These are phyloP conservation scores for Protea cynaroides DNA, from an alignment of 164 flowering plant genomes.

Conservation along the genomic window DNA sequence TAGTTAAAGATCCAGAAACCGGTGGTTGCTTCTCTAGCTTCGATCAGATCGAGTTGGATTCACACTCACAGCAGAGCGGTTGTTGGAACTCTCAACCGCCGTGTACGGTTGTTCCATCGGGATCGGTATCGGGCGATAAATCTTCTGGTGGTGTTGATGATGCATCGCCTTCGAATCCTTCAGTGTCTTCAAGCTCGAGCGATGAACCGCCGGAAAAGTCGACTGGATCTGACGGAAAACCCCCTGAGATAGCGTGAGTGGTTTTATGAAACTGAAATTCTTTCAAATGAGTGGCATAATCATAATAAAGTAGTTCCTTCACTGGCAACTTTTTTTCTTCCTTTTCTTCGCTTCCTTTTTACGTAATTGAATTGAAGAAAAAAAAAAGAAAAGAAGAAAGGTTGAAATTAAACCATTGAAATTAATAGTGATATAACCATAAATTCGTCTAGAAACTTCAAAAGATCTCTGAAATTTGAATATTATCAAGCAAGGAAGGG, in stretches of 20 bases:
- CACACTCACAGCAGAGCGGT: too few relatives aligned
- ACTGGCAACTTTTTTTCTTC: not conserved
- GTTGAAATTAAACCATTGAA: too few relatives aligned
- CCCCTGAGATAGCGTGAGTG: slow-evolving; percentile 69
- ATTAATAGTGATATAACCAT: too few relatives aligned
- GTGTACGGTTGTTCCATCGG: not conserved
- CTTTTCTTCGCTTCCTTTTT: not conserved
- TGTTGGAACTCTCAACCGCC: not conserved
- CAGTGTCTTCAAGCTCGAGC: slow-evolving; percentile 59
- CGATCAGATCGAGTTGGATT: slow-evolving; percentile 13
- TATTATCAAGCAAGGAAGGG: not conserved
- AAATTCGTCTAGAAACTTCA: too few relatives aligned
- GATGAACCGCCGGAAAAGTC: slow-evolving; percentile 63
- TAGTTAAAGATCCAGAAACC: not conserved
- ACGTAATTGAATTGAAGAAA: not conserved
- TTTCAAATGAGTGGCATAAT: slow-evolving; percentile 8
- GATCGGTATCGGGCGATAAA: slow-evolving; percentile 13
- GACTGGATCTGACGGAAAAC: slow-evolving; percentile 41
- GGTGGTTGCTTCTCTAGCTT: slow-evolving; percentile 3
- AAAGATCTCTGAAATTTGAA: too few relatives aligned
- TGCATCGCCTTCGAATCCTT: slow-evolving; percentile 24
- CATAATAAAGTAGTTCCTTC: slow-evolving; percentile 19
- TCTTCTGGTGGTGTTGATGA: not conserved
- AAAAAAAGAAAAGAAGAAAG: not conserved
- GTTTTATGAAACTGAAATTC: not conserved